Percentiles rank a stretch among this genome's conserved stretches.
Evolutionary conservation across 257 asterid species (phyloP).

Genomic region (Rauvolfia tetraphylla): DNA sequence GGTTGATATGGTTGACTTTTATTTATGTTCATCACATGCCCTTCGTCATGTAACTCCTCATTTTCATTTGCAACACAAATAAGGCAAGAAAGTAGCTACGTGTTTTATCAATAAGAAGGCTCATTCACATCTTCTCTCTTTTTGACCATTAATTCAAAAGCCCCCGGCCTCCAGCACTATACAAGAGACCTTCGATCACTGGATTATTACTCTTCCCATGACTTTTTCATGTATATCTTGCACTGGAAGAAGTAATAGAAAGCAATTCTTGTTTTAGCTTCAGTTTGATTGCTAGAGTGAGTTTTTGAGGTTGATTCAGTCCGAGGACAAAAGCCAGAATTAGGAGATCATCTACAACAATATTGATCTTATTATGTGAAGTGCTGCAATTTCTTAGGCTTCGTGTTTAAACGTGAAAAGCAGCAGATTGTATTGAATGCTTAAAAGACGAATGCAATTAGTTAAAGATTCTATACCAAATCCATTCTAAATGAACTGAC

Average conservation of each 20-base stretch:
- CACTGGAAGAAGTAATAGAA: not conserved
- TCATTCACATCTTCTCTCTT: not conserved
- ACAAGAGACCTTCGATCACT: not conserved
- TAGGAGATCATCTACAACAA: no score
- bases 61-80: not conserved
- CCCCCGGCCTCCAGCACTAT: not conserved
- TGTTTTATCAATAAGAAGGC: not conserved
- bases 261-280: not conserved
- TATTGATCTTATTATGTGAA: not conserved
- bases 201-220: no score
- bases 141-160: not conserved
- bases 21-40: slow-evolving; percentile 38
- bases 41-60: slow-evolving; percentile 2
- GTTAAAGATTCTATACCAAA: no score
- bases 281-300: no score
- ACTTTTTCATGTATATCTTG: not conserved
- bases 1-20: slow-evolving; percentile 24
- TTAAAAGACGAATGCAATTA: not conserved
- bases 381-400: not conserved
- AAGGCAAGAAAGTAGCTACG: not conserved
- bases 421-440: no score
- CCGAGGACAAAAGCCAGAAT: no score
- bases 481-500: not conserved
- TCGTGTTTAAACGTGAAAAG: not conserved
- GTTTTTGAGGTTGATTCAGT: no score